Evolutionary conservation across 148 eudicot genomes (phyloP).

Genomic region (Camellia sinensis): DNA sequence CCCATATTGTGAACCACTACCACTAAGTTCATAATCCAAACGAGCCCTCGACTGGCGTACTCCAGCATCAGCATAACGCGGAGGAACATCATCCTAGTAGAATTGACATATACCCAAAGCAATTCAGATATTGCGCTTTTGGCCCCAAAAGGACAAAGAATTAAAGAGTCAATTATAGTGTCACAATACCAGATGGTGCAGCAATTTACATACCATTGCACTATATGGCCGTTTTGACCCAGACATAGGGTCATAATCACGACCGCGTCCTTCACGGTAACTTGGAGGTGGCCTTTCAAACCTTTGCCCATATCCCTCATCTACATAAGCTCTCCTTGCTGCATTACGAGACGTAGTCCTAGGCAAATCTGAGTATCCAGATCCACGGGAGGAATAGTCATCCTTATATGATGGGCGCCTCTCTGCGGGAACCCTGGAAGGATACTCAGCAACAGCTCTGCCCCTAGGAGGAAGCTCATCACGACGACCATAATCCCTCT

Average conservation of each 20-base stretch:
- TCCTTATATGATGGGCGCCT: conserved; percentile 77
- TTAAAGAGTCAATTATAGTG: neutral
- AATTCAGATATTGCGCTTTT: neutral
- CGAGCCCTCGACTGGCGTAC: conserved; percentile 89
- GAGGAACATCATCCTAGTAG: conserved; percentile 73
- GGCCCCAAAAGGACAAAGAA: neutral
- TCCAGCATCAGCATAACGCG: conserved; percentile 71
- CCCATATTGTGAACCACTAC: conserved; percentile 66
- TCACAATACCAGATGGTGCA: neutral
- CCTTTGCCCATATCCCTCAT: conserved; percentile 70
- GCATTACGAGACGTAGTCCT: conserved; percentile 62
- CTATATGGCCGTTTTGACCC: conserved; percentile 86
- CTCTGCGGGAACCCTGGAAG: conserved; percentile 62
- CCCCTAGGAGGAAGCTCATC: conserved; percentile 79
- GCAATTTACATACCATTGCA: conserved; percentile 51
- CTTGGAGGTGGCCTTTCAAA: conserved; percentile 84
- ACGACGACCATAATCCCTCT: conserved; percentile 67
- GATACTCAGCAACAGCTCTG: conserved; percentile 65
- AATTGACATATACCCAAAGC: neutral
- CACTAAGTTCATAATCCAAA: conserved; percentile 73
- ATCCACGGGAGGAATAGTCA: conserved; percentile 62
- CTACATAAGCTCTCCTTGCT: conserved; percentile 70
- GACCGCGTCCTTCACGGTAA: conserved; percentile 79
- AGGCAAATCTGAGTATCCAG: conserved; percentile 68
- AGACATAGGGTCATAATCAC: conserved; percentile 73